Percentiles rank a stretch among this genome's conserved stretches.
phyloP scores from a whole-genome alignment of 495 filamentous ascomycete genomes.

The Schizothecium vesticola region DNA sequence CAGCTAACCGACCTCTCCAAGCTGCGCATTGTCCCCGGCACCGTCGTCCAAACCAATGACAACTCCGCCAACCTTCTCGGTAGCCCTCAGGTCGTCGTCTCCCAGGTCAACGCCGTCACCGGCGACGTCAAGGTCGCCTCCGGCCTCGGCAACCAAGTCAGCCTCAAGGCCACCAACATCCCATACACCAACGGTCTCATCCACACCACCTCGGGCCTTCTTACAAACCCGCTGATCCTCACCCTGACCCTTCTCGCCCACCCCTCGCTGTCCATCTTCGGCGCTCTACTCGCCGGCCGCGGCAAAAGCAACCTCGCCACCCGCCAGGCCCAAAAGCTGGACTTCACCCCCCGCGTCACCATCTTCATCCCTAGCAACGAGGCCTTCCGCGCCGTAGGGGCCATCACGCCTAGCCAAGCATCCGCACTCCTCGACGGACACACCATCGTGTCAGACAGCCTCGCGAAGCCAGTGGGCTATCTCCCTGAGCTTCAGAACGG shows the following conservation, averaged over 20 bases:
- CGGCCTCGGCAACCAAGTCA: slow-evolving; percentile 30
- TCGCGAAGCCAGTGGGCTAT: slow-evolving; percentile 24
- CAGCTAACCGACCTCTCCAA: neutral
- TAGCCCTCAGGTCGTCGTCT: slow-evolving; percentile 3
- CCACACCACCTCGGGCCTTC: slow-evolving; percentile 18
- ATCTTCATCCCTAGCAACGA: slow-evolving; percentile 23
- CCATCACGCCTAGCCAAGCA: slow-evolving; percentile 5
- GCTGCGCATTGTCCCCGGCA: slow-evolving; percentile 3
- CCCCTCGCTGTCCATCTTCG: neutral
- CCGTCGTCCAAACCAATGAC: slow-evolving; percentile 3
- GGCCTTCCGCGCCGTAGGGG: slow-evolving; percentile 13
- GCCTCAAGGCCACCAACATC: slow-evolving; percentile 29
- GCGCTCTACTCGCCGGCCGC: neutral
- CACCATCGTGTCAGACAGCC: slow-evolving; percentile 19
- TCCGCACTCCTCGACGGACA: slow-evolving; percentile 23
- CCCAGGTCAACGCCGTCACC: neutral
- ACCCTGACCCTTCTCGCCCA: neutral
- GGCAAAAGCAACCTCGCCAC: slow-evolving; percentile 1
- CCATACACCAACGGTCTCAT: slow-evolving; percentile 29
- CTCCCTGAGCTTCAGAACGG: slow-evolving; percentile 28
- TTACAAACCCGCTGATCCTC: neutral
- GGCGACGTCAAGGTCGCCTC: slow-evolving; percentile 14
- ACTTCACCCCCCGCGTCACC: slow-evolving; percentile 21
- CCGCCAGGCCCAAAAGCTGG: slow-evolving; percentile 13
- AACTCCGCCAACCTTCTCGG: slow-evolving; percentile 4